Conservation (phyloP, 345 rosid species). For the Noccaea bulbosa region DNA sequence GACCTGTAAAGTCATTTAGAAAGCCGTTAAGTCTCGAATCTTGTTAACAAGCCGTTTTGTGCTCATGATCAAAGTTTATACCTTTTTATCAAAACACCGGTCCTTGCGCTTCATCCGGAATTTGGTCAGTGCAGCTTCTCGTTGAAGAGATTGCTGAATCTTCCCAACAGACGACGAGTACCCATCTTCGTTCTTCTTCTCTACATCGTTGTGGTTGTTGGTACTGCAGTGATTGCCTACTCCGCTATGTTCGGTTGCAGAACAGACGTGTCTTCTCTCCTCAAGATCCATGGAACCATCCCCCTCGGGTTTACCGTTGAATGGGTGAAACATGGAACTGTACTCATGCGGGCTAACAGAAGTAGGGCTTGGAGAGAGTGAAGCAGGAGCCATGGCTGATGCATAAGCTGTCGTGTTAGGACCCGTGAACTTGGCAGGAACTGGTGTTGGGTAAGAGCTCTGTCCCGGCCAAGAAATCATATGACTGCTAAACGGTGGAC, state of each 20-base stretch:
- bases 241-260: slow-evolving; percentile 64
- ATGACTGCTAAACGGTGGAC: slow-evolving; percentile 36
- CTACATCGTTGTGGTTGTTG: slow-evolving; percentile 47
- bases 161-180: slow-evolving; percentile 44
- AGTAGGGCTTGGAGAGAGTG: slow-evolving; percentile 57
- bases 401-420: slow-evolving; percentile 46
- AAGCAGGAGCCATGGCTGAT: slow-evolving; percentile 48
- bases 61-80: slow-evolving; percentile 38
- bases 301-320: slow-evolving; percentile 45
- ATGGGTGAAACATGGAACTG: slow-evolving; percentile 48
- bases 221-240: slow-evolving; percentile 59
- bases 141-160: slow-evolving; percentile 56
- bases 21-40: slow-evolving; percentile 1
- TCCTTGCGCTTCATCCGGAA: slow-evolving; percentile 95
- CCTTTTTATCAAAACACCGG: slow-evolving; percentile 94
- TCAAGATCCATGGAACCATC: slow-evolving; percentile 51
- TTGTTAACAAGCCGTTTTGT: not conserved
- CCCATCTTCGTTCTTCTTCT: slow-evolving; percentile 59
- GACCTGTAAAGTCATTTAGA: slow-evolving; percentile 52
- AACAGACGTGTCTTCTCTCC: slow-evolving; percentile 59
- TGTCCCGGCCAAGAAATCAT: slow-evolving; percentile 53
- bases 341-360: slow-evolving; percentile 63
- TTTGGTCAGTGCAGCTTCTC: slow-evolving; percentile 88
- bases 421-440: slow-evolving; percentile 50
- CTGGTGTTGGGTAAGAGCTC: slow-evolving; percentile 51